A percentile compares a stretch with the other conserved stretches of the same genome.
phyloP scores from a whole-genome alignment of 2,329 filamentous ascomycete genomes.

The Neoarthrinium moseri region DNA sequence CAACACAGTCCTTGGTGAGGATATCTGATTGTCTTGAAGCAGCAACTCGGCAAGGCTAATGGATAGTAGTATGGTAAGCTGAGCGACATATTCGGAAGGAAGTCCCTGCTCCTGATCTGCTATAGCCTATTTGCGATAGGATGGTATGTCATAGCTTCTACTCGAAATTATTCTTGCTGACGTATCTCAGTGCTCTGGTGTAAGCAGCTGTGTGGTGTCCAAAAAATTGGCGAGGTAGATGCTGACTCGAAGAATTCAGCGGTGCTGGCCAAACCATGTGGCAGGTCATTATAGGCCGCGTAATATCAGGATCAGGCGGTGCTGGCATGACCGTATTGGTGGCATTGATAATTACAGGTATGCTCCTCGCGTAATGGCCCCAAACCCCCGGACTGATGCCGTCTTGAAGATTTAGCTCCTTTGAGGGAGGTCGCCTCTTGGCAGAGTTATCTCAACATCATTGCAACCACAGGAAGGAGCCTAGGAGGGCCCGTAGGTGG shows the following conservation, averaged over 20 bases:
- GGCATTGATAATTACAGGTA: background rate
- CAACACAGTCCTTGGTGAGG: constrained; percentile 51
- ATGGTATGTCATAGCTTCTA: constrained; percentile 13
- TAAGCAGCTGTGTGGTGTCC: too few relatives aligned
- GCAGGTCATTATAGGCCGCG: constrained; percentile 8
- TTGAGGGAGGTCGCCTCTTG: constrained; percentile 52
- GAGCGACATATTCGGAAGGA: constrained; percentile 27
- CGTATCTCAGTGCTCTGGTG: constrained; percentile 1
- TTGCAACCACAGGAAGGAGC: constrained; percentile 49
- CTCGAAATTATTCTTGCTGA: background rate
- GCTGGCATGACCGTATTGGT: constrained; percentile 3
- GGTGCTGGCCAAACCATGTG: constrained; percentile 1
- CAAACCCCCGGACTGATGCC: background rate
- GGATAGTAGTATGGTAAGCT: constrained; percentile 25
- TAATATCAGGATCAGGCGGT: constrained; percentile 6
- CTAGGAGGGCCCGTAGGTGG: constrained; percentile 58
- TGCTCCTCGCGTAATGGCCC: background rate
- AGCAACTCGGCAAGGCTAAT: background rate
- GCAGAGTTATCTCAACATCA: constrained; percentile 53
- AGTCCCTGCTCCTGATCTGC: constrained; percentile 21
- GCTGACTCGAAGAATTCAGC: too few relatives aligned
- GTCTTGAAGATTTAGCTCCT: constrained; percentile 43
- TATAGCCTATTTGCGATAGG: constrained; percentile 27
- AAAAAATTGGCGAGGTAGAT: too few relatives aligned
- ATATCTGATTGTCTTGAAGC: background rate